Conservation (phyloP, 2,329 filamentous ascomycete species). For the Aurifilum marmelostoma region DNA sequence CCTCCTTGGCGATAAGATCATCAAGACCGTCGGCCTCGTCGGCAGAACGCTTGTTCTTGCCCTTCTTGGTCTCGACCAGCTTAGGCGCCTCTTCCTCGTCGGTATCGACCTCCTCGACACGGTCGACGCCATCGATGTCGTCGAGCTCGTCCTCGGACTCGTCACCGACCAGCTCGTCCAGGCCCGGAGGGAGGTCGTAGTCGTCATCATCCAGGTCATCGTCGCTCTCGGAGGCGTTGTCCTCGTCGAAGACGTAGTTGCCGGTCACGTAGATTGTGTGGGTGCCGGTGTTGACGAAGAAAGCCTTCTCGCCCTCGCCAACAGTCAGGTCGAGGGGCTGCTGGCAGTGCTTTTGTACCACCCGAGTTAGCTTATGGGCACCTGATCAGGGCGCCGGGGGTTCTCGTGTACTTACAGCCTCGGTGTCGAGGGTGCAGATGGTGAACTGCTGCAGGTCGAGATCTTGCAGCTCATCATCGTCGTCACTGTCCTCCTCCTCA, state of each 20-base stretch:
- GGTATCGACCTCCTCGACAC: constrained; percentile 80
- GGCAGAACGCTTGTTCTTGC: constrained; percentile 93
- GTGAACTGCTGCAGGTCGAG: constrained; percentile 85
- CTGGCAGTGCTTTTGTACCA: constrained; percentile 80
- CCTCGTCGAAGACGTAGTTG: constrained; percentile 83
- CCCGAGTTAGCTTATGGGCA: constrained; percentile 31
- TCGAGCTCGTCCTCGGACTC: constrained; percentile 81
- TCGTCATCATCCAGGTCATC: constrained; percentile 71
- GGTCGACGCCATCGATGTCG: constrained; percentile 70
- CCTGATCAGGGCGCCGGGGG: constrained; percentile 13
- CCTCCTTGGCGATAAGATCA: constrained; percentile 80
- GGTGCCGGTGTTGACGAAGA: constrained; percentile 88
- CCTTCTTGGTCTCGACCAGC: constrained; percentile 63
- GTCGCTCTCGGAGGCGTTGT: constrained; percentile 64
- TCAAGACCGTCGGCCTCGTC: constrained; percentile 76
- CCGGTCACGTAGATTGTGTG: constrained; percentile 92
- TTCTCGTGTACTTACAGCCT: constrained; percentile 70
- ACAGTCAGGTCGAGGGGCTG: constrained; percentile 94
- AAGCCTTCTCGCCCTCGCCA: constrained; percentile 84
- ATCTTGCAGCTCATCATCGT: constrained; percentile 65
- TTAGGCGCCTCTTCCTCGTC: constrained; percentile 76
- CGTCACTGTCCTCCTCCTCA: constrained; percentile 45
- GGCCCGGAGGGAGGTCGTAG: constrained; percentile 80
- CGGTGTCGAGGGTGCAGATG: constrained; percentile 91
- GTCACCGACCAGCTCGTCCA: constrained; percentile 71